A percentile compares a stretch with the other conserved stretches of the same genome.
Evolutionary conservation across 2,329 filamentous ascomycete species (phyloP).

Genomic region (Colletotrichum lindemuthianum): DNA sequence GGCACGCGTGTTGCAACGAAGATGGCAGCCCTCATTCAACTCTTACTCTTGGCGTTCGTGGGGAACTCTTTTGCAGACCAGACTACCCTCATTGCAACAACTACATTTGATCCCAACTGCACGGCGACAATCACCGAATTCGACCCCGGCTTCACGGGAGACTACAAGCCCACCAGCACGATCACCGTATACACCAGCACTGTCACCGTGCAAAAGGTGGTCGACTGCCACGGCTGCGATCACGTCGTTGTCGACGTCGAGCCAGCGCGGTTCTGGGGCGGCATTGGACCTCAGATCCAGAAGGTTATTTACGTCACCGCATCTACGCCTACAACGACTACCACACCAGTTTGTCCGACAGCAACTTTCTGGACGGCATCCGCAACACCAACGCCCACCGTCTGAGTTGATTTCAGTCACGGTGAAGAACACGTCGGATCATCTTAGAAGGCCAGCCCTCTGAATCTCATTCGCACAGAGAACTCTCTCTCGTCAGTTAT

Average conservation of each 20-base stretch:
- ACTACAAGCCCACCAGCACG: not conserved
- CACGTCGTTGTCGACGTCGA: not conserved
- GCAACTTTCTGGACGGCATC: not conserved
- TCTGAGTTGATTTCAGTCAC: too few species aligned
- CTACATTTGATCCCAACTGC: not conserved
- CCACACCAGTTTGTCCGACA: constrained; percentile 3
- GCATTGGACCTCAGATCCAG: constrained; percentile 6
- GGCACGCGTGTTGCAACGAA: too few species aligned
- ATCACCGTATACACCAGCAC: constrained; percentile 22
- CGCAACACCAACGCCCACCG: too few species aligned
- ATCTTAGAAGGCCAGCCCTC: too few species aligned
- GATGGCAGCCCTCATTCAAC: too few species aligned
- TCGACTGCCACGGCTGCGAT: constrained; percentile 22
- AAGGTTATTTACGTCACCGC: constrained; percentile 12
- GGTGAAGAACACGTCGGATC: too few species aligned
- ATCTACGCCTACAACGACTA: constrained; percentile 8
- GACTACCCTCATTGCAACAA: too few species aligned
- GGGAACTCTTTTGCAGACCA: too few species aligned
- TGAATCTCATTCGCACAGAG: too few species aligned
- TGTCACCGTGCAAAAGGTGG: not conserved
- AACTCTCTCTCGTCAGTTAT: too few species aligned
- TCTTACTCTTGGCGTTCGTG: too few species aligned
- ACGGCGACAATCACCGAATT: constrained; percentile 4
- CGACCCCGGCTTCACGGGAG: constrained; percentile 25
- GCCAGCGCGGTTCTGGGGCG: constrained; percentile 14